Evolutionary conservation across 352 stramenopile species (phyloP), one percentile per base, ranked within the genome.

Genomic region (Pilasporangium apinafurcum): DNA sequence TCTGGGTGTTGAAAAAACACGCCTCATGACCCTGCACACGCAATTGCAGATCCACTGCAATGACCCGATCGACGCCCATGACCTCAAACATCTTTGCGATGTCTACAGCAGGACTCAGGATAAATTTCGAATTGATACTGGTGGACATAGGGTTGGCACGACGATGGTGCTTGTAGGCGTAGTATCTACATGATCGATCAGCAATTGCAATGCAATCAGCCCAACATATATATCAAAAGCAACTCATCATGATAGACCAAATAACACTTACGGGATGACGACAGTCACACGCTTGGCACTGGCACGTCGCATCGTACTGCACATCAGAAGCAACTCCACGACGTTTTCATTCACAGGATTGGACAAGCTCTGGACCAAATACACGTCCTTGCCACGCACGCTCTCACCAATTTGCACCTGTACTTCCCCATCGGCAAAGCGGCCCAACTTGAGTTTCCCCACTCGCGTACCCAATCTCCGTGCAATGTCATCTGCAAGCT

Each of bases 321-420:
- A 83, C 85, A 97, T 97, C 26, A 98, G 73, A 48, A 98, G 59
- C 49, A 98, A 63, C 64, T 98, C 92, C 41, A 98, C 96, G 37
- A 98, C 81, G 61, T 95, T 95, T 54, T 98, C 92, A 53, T 97
- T 97, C 38, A 97, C 89, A 12, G 92, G 92, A 37, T 69, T 87
- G 27, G 83, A 76, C 20, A 95, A 82, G 51, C 83, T 95, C 73
- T 98, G 92, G 43, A 97, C 83, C 30, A 97, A 65, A 63, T 97
- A 98, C 36, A 97, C 89, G 56, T 98, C 92, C 67, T 96, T 96
- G 31, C 90, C 88, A 30, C 88, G 81, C 41, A 97, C 83, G 34
- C 75, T 95, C 64, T 97, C 91, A 32, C 90, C 85, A 40, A 97
- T 86, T 51, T 96, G 85, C 34, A 97, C 76, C 44, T 92, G 86